Conservation (phyloP, 2,329 filamentous ascomycete species). For the Arthrinium phaeospermum region DNA sequence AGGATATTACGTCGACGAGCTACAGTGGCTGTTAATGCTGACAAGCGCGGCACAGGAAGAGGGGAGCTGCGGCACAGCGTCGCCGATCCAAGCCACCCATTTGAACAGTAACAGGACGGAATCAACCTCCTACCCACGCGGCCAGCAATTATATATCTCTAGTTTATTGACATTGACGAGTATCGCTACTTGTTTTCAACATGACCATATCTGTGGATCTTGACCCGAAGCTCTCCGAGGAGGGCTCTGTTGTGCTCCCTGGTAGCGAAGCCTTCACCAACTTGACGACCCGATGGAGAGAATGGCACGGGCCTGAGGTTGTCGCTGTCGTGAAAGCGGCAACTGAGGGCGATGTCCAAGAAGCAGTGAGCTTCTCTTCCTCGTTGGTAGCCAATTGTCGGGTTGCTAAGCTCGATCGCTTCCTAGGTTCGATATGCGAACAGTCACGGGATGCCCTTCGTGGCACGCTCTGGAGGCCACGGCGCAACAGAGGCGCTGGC, state of each 20-base stretch:
- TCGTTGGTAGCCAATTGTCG: not conserved
- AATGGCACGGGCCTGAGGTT: slow-evolving; percentile 27
- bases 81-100: too few relatives aligned
- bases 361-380: slow-evolving; percentile 25
- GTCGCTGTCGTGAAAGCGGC: slow-evolving; percentile 30
- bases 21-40: too few relatives aligned
- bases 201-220: not conserved
- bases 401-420: not conserved
- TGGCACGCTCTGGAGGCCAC: slow-evolving; percentile 34
- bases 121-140: too few relatives aligned
- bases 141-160: too few relatives aligned
- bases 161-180: too few relatives aligned
- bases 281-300: slow-evolving; percentile 28
- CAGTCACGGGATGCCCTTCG: slow-evolving; percentile 28
- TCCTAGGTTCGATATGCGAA: slow-evolving; percentile 30
- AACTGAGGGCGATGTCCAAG: slow-evolving; percentile 31
- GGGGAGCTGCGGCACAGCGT: too few relatives aligned
- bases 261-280: slow-evolving; percentile 18
- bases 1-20: too few relatives aligned
- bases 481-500: slow-evolving; percentile 31
- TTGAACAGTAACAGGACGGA: too few relatives aligned
- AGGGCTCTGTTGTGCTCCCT: not conserved
- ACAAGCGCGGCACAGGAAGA: too few relatives aligned
- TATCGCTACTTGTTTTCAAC: not conserved
- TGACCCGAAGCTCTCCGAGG: not conserved